Conservation (phyloP, 257 asterid species). For the Rubia yunnanensis region DNA sequence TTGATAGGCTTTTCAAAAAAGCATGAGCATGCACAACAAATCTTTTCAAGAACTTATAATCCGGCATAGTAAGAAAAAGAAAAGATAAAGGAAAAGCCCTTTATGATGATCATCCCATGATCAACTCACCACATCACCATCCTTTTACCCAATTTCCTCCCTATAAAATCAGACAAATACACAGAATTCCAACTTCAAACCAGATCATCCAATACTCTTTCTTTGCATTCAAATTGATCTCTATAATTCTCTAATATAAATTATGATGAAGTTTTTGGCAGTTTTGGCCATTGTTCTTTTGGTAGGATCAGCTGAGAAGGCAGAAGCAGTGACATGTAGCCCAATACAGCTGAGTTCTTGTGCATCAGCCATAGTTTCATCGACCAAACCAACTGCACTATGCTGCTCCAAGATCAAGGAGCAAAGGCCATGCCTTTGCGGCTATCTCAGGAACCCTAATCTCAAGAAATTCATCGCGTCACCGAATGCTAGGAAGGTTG, state of each 20-base stretch:
- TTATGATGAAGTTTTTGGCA: conserved; percentile 20
- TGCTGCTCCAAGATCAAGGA: conserved; percentile 66
- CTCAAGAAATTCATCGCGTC: conserved; percentile 71
- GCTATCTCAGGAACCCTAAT: conserved; percentile 62
- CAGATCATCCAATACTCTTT: not conserved
- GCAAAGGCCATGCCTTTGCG: conserved; percentile 77
- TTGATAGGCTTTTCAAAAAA: conserved; percentile 9
- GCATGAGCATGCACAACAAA: conserved; percentile 1
- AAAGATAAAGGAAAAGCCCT: not conserved
- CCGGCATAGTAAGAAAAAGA: not conserved
- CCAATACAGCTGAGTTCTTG: conserved; percentile 80
- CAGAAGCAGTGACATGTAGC: conserved; percentile 48
- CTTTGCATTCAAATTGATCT: not conserved
- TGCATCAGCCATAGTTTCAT: conserved; percentile 55
- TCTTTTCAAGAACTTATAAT: not conserved
- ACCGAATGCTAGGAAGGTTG: conserved; percentile 75
- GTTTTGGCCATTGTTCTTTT: conserved; percentile 23
- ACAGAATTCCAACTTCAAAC: conserved; percentile 5
- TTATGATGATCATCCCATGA: conserved; percentile 1
- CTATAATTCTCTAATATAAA: not conserved
- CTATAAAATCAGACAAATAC: conserved; percentile 16
- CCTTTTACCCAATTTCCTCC: not conserved
- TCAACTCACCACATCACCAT: conserved; percentile 2
- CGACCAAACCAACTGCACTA: conserved; percentile 35
- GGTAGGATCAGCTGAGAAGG: conserved; percentile 24